Evolutionary conservation across 2,329 filamentous ascomycete genomes (phyloP).

Genomic region (Trichoderma arundinaceum): DNA sequence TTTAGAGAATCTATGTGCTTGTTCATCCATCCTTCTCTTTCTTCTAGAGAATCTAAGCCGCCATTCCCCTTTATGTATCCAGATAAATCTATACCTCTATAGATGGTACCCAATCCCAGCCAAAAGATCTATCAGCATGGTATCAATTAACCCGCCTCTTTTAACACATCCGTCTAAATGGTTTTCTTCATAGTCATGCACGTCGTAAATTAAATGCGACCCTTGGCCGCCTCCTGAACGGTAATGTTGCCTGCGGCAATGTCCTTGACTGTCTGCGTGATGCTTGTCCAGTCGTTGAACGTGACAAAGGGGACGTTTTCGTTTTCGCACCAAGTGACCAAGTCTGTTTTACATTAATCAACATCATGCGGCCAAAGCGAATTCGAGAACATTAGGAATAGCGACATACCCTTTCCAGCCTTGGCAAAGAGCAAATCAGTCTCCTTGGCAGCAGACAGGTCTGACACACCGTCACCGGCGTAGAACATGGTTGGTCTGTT

Average conservation of each 20-base stretch:
- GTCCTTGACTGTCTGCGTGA: conserved; percentile 75
- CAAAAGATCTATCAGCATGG: neutral
- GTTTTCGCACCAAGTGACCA: conserved; percentile 84
- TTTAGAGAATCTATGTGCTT: conserved; percentile 6
- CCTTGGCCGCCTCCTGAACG: conserved; percentile 70
- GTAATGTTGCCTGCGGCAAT: conserved; percentile 75
- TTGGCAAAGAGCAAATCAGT: conserved; percentile 95
- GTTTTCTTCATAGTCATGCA: neutral
- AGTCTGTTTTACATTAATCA: conserved; percentile 58
- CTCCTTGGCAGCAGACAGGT: conserved; percentile 88
- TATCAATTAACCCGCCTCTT: neutral
- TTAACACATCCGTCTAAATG: neutral
- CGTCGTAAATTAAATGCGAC: conserved; percentile 43
- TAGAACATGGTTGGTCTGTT: conserved; percentile 87
- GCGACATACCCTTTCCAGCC: conserved; percentile 73
- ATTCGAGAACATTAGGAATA: no score
- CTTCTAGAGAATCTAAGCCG: conserved; percentile 15
- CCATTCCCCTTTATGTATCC: neutral
- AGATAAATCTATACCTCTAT: conserved; percentile 22
- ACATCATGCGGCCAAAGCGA: neutral
- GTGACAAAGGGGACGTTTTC: conserved; percentile 86
- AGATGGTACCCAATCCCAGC: neutral
- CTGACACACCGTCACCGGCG: conserved; percentile 91
- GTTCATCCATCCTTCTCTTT: conserved; percentile 13
- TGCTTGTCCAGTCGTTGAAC: conserved; percentile 83